Base-by-base conservation (phyloP, 2,329 filamentous ascomycete genomes). In the Rhinocladiella similis region DNA sequence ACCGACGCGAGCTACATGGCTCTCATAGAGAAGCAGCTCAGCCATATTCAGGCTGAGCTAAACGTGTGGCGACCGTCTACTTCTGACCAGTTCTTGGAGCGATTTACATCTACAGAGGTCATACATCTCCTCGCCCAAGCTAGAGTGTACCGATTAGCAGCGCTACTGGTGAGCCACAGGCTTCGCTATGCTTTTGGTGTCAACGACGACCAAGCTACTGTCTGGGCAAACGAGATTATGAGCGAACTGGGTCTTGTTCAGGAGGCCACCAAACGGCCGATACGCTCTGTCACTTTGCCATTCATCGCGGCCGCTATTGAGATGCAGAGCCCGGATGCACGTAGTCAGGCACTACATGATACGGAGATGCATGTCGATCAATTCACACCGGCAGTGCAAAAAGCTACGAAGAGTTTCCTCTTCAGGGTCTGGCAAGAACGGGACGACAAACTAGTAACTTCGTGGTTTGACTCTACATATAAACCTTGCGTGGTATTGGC, bases 351-450 rank as follows among this genome's bases (percentile, higher is more conserved):
- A 16, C 18, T 54, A n/a, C 38, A 50, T 16, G 33, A 57, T n/a
- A 47, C 50, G 45, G 55, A 54, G 19, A 47, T 47, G 50, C 54
- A 57, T 27, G 55, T 57, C 13, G 55, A 57, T 47, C 55, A 38
- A 41, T 57, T 57, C 27, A 53, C 29, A 33, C 55, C 50, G 3
- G 50, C 50, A 38, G 50, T 57, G 19, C 55, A 57, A 22, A 39
- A 47, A 20, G 55, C 33, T 4, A 50, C 55, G 36, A 57, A 47
- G 39, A 42, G 22, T 3, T 57, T 57, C 49, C 42, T 57, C 38
- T 50, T 27, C 35, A 45, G 47, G n/a, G 36, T 57, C 36, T 57
- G 55, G 55, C 38, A 29, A 13, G 50, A 54, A 36, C 45, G 55
- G 38, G 55, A 57, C 41, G 19, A 19, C 25, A 18, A 47, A 25